Conservation (phyloP, 2,329 filamentous ascomycete species). For the Colletotrichum ledebouriae region DNA sequence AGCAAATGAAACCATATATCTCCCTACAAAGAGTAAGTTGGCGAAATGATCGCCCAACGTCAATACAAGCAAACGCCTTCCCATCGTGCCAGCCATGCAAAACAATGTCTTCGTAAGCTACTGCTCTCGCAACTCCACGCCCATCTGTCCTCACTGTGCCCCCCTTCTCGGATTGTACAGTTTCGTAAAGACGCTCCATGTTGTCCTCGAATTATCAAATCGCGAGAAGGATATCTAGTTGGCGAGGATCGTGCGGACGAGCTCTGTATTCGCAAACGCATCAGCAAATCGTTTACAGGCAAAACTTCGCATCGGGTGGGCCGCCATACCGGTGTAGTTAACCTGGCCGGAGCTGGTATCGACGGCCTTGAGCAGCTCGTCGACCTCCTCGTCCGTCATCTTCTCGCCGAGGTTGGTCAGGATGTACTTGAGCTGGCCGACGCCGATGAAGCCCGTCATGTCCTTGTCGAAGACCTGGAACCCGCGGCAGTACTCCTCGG, state of each 20-base stretch:
- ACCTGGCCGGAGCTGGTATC: constrained; percentile 97
- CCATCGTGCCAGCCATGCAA: constrained; percentile 42
- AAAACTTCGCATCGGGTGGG: neutral
- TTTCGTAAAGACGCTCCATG: constrained; percentile 28
- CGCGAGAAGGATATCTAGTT: constrained; percentile 65
- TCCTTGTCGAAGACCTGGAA: constrained; percentile 99
- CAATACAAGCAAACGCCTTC: constrained; percentile 41
- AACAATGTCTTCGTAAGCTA: constrained; percentile 32
- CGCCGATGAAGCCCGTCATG: constrained; percentile 96
- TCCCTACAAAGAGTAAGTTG: constrained; percentile 19
- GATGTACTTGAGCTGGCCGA: constrained; percentile 98
- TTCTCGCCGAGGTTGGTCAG: constrained; percentile 98
- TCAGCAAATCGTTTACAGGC: neutral
- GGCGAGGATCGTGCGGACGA: constrained; percentile 88
- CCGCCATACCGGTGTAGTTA: constrained; percentile 88
- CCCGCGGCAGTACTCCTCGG: constrained; percentile 97
- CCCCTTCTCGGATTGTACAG: neutral
- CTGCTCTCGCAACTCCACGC: constrained; percentile 2
- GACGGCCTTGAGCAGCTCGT: constrained; percentile 97
- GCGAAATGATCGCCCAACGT: constrained; percentile 30
- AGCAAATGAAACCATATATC: constrained; percentile 35
- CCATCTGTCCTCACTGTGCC: constrained; percentile 1
- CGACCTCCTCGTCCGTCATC: constrained; percentile 98
- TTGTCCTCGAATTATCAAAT: neutral
- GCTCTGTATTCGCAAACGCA: constrained; percentile 63